Conservation (phyloP, 306 rosid species). For the Trifolium fragiferum region DNA sequence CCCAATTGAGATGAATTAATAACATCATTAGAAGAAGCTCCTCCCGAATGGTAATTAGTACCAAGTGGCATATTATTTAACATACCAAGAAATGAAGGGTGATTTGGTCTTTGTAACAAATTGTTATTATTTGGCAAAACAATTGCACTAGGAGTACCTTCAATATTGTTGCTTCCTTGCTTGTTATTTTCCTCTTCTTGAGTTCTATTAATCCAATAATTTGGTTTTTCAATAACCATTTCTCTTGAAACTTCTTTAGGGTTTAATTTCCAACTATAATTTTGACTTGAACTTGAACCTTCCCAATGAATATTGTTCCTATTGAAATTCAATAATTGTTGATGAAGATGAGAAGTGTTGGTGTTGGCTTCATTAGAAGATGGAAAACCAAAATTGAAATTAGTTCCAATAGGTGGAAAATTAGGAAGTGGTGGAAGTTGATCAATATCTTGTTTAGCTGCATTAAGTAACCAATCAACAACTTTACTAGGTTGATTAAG, state of each 20-base stretch:
- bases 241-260: constrained; percentile 52
- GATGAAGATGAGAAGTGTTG: constrained; percentile 42
- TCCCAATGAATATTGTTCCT: constrained; percentile 33
- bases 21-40: constrained; percentile 13
- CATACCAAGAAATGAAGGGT: constrained; percentile 52
- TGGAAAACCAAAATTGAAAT: constrained; percentile 49
- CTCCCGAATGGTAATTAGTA: constrained; percentile 43
- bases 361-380: constrained; percentile 12
- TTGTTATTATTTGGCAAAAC: constrained; percentile 41
- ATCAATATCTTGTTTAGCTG: constrained; percentile 80
- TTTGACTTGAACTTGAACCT: constrained; percentile 34
- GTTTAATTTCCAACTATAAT: constrained; percentile 50
- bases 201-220: constrained; percentile 29
- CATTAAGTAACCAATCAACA: constrained; percentile 86
- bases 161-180: constrained; percentile 22
- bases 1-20: constrained; percentile 43
- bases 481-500: constrained; percentile 92
- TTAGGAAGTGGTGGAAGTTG: constrained; percentile 84
- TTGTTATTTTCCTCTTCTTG: constrained; percentile 35
- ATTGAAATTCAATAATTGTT: constrained; percentile 45
- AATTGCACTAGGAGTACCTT: constrained; percentile 33
- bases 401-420: constrained; percentile 48
- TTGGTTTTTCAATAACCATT: constrained; percentile 36
- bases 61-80: constrained; percentile 45
- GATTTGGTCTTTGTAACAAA: constrained; percentile 38